These are phyloP conservation scores for Rhamnella rubrinervis DNA, from an alignment of 331 rosid species.

Conservation along the genomic window DNA sequence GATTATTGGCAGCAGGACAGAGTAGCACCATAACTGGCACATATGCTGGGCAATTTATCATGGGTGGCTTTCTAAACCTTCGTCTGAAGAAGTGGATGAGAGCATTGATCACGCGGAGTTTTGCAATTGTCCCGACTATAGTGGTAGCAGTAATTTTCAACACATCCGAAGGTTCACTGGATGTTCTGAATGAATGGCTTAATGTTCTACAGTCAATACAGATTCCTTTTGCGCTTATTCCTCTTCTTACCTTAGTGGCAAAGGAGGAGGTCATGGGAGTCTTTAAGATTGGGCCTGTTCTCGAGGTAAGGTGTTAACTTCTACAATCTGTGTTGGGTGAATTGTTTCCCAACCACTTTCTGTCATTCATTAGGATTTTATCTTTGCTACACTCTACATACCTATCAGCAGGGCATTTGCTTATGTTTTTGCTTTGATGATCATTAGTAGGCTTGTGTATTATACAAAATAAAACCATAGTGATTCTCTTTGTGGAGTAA, in stretches of 20 bases:
- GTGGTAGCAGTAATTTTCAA: slow-evolving; percentile 69
- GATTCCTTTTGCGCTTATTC: slow-evolving; percentile 89
- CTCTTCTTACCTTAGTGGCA: slow-evolving; percentile 80
- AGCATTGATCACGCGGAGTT: slow-evolving; percentile 82
- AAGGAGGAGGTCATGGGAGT: slow-evolving; percentile 84
- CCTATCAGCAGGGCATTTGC: not conserved
- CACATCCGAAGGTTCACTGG: slow-evolving; percentile 71
- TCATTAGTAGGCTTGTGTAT: no score
- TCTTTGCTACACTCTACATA: not conserved
- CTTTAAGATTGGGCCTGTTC: slow-evolving; percentile 71
- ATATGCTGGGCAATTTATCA: slow-evolving; percentile 89
- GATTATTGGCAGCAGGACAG: slow-evolving; percentile 89
- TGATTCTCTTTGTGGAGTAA: no score
- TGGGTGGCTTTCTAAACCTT: slow-evolving; percentile 95
- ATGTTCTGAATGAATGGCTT: slow-evolving; percentile 84
- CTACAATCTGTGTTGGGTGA: not conserved
- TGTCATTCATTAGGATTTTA: not conserved
- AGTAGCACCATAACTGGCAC: slow-evolving; percentile 92
- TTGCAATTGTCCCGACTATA: slow-evolving; percentile 82
- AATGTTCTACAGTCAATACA: slow-evolving; percentile 90
- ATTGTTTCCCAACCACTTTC: slow-evolving; percentile 12
- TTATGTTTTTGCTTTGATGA: no score
- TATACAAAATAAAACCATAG: no score
- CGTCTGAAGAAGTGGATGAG: slow-evolving; percentile 85
- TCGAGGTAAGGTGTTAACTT: slow-evolving; percentile 51